Conservation (phyloP, 192 early-diverging fungal genomes). For the Lobosporangium transversale region DNA sequence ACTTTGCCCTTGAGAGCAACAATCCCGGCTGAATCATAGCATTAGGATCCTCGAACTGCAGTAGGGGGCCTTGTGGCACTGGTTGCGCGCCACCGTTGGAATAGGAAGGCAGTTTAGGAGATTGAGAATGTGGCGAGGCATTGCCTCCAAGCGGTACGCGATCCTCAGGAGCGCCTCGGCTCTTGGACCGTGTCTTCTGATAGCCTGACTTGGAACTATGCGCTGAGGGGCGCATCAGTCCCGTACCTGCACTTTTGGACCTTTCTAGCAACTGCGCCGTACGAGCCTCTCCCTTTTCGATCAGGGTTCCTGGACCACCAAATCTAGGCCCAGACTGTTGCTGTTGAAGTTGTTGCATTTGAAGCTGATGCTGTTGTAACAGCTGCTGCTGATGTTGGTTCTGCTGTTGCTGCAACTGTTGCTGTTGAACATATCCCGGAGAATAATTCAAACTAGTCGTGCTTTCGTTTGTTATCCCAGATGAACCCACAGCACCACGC, state of each 20-base stretch:
- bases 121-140: slow-evolving; percentile 12
- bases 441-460: background rate
- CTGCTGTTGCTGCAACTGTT: slow-evolving; percentile 9
- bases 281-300: slow-evolving; percentile 32
- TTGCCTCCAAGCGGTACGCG: background rate
- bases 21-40: slow-evolving; percentile 50
- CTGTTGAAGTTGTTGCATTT: slow-evolving; percentile 7
- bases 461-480: background rate
- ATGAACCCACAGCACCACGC: slow-evolving; percentile 2
- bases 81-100: slow-evolving; percentile 1
- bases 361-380: slow-evolving; percentile 5
- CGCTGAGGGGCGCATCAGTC: slow-evolving; percentile 27
- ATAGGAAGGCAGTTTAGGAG: slow-evolving; percentile 1
- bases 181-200: slow-evolving; percentile 25
- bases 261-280: slow-evolving; percentile 22
- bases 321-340: slow-evolving; percentile 19
- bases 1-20: slow-evolving; percentile 28
- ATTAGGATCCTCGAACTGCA: slow-evolving; percentile 32
- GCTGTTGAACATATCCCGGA: slow-evolving; percentile 7
- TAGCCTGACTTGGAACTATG: background rate
- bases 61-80: slow-evolving; percentile 28
- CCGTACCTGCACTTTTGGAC: slow-evolving; percentile 37
- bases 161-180: slow-evolving; percentile 34
- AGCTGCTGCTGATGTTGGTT: slow-evolving; percentile 11
- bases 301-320: slow-evolving; percentile 41